A percentile compares a stretch with the other conserved stretches of the same genome.
These are phyloP conservation scores for Suhomyces tanzawaensis DNA, from an alignment of 805 yeast genomes.

Conservation along the genomic window DNA sequence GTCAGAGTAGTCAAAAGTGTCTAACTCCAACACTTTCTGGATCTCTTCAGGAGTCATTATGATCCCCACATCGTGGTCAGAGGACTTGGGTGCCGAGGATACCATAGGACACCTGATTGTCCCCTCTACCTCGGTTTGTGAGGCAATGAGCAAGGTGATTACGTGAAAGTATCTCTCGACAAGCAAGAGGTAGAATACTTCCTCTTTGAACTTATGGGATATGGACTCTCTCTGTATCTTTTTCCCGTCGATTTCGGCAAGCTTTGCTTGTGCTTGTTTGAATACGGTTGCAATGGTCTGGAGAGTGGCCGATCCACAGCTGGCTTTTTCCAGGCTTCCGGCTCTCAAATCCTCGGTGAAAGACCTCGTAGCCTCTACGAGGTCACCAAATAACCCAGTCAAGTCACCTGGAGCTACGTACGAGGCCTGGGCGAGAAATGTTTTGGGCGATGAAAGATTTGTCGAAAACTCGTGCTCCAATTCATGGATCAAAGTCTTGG, in stretches of 20 bases:
- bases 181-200: constrained; percentile 17
- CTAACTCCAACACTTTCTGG: constrained; percentile 8
- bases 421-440: background rate
- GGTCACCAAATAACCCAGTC: background rate
- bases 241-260: constrained; percentile 9
- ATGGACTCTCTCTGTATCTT: constrained; percentile 18
- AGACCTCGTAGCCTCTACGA: background rate
- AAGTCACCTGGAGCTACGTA: background rate
- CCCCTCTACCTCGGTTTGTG: background rate
- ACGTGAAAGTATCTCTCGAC: constrained; percentile 17
- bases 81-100: background rate
- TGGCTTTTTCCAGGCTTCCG: background rate
- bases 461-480: background rate
- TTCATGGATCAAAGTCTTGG: background rate
- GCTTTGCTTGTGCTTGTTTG: background rate
- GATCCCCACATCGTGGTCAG: constrained; percentile 12
- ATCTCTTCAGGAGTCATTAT: constrained; percentile 19
- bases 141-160: constrained; percentile 9
- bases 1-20: constrained; percentile 17
- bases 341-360: too few relatives aligned
- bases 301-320: background rate
- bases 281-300: background rate
- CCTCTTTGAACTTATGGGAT: constrained; percentile 18
- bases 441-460: background rate
- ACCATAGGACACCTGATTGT: background rate